Conservation (phyloP, 164 flowering plant species). For the Dillenia suffruticosa region DNA sequence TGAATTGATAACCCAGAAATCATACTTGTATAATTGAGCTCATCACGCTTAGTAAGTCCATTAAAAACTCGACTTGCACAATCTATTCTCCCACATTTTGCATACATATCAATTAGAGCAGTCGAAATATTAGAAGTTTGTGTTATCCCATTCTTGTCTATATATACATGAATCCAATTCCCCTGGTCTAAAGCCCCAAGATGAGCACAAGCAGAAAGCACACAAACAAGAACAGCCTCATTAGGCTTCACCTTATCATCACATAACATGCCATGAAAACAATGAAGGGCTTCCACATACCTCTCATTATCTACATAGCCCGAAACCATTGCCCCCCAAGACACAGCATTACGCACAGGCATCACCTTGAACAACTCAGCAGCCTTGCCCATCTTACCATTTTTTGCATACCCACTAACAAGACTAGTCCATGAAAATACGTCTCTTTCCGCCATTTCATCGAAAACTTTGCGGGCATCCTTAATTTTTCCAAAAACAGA, state of each 20-base stretch:
- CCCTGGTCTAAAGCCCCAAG: slow-evolving; percentile 60
- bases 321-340: slow-evolving; percentile 53
- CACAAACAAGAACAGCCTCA: slow-evolving; percentile 56
- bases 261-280: slow-evolving; percentile 33
- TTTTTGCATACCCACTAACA: slow-evolving; percentile 34
- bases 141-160: slow-evolving; percentile 21
- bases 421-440: slow-evolving; percentile 55
- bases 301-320: slow-evolving; percentile 33
- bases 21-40: slow-evolving; percentile 41
- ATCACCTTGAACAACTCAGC: slow-evolving; percentile 29
- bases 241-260: slow-evolving; percentile 30
- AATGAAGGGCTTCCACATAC: slow-evolving; percentile 37
- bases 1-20: slow-evolving; percentile 40
- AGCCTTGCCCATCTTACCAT: slow-evolving; percentile 37
- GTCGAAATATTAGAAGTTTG: slow-evolving; percentile 32
- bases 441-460: slow-evolving; percentile 42
- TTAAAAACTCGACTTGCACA: slow-evolving; percentile 29
- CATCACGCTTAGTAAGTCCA: slow-evolving; percentile 20
- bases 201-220: slow-evolving; percentile 54
- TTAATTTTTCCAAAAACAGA: slow-evolving; percentile 22
- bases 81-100: slow-evolving; percentile 56
- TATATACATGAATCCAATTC: slow-evolving; percentile 37
- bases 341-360: slow-evolving; percentile 43
- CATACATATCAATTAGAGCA: slow-evolving; percentile 62
- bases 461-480: slow-evolving; percentile 39